Conservation (phyloP, 768 basidiomycete species). For the Boletus fagicola region DNA sequence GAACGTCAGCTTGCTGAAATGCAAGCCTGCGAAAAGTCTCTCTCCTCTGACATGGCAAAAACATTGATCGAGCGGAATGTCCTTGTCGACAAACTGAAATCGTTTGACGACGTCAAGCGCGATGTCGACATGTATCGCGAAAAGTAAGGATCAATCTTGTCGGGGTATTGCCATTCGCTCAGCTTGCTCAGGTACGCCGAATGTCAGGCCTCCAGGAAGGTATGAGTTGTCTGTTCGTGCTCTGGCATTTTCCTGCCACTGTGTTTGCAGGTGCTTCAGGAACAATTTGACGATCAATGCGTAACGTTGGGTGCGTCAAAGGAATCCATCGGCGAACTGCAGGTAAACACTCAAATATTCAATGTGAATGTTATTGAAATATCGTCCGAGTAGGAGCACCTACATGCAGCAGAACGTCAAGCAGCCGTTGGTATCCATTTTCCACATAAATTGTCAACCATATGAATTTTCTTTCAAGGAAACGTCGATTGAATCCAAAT, state of each 20-base stretch:
- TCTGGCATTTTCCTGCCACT: background rate
- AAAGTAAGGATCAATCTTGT: slow-evolving; percentile 21
- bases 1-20: slow-evolving; percentile 21
- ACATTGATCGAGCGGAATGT: slow-evolving; percentile 20
- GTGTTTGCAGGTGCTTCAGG: slow-evolving; percentile 46
- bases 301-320: slow-evolving; percentile 52
- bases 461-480: slow-evolving; percentile 16
- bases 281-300: slow-evolving; percentile 58
- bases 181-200: slow-evolving; percentile 18
- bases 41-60: slow-evolving; percentile 18
- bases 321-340: slow-evolving; percentile 53
- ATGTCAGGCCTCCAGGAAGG: slow-evolving; percentile 26
- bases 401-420: slow-evolving; percentile 20
- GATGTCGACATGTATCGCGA: slow-evolving; percentile 23
- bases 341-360: slow-evolving; percentile 30
- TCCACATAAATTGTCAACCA: background rate
- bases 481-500: slow-evolving; percentile 10
- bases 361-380: background rate
- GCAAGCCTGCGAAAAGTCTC: slow-evolving; percentile 16
- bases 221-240: background rate
- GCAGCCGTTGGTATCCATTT: slow-evolving; percentile 15
- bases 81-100: slow-evolving; percentile 21
- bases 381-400: slow-evolving; percentile 20
- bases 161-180: background rate
- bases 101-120: slow-evolving; percentile 15